Percentiles rank a stretch among this genome's conserved stretches.
Conservation (phyloP, 2,329 filamentous ascomycete genomes). For the Fusarium mangiferae region DNA sequence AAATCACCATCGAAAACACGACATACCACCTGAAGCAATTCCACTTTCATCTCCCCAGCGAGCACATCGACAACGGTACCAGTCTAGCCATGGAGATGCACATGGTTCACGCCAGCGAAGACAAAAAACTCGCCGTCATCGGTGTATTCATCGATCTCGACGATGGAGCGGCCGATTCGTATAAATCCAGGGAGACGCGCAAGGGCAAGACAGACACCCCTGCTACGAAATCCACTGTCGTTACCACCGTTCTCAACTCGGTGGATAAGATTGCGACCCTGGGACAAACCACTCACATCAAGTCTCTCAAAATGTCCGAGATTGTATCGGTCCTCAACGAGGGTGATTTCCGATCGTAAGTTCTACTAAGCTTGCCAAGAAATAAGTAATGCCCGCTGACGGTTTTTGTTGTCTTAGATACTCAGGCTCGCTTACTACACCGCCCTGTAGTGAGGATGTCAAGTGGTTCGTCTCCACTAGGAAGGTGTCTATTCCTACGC, state of each 20-base stretch:
- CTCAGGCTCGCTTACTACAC: constrained; percentile 69
- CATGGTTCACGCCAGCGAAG: constrained; percentile 42
- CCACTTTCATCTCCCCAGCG: constrained; percentile 70
- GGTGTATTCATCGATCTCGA: constrained; percentile 41
- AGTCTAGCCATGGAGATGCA: constrained; percentile 47
- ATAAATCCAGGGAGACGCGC: not conserved
- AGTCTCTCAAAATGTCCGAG: constrained; percentile 55
- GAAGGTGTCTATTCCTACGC: constrained; percentile 58
- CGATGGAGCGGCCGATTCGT: constrained; percentile 1
- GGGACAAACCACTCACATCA: constrained; percentile 52
- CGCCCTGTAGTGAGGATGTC: constrained; percentile 68
- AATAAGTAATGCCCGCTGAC: constrained; percentile 7
- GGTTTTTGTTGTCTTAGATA: constrained; percentile 49
- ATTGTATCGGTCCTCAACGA: constrained; percentile 46
- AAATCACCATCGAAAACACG: constrained; percentile 52
- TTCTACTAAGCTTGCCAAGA: not conserved
- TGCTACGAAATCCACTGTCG: constrained; percentile 40
- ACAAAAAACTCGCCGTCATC: constrained; percentile 44
- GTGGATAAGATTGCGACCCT: constrained; percentile 49
- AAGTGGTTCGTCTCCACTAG: constrained; percentile 62
- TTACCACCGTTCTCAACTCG: constrained; percentile 50
- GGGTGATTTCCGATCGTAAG: constrained; percentile 46
- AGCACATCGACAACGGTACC: constrained; percentile 61
- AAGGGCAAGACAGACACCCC: not conserved
- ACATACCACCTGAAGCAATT: constrained; percentile 62